Conservation (phyloP, 805 yeast genomes). For the Metschnikowia noctiluminum region DNA sequence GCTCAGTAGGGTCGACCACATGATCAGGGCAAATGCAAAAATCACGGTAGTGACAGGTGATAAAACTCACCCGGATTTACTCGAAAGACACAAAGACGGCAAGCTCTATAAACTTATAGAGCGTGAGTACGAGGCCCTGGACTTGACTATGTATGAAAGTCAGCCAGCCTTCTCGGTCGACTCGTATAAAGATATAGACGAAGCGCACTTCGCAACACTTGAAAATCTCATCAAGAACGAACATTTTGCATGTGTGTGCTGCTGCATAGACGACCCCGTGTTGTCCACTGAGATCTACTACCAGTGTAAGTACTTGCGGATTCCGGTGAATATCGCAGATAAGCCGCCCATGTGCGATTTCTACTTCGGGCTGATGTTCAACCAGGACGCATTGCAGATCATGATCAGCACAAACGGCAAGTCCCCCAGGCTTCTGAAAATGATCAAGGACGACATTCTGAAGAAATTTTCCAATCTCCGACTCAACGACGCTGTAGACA, state of each 20-base stretch:
- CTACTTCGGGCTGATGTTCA: constrained; percentile 76
- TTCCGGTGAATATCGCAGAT: constrained; percentile 79
- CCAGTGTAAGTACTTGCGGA: constrained; percentile 38
- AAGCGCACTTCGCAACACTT: constrained; percentile 26
- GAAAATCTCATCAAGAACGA: constrained; percentile 32
- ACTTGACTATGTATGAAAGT: constrained; percentile 49
- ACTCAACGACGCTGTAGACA: constrained; percentile 57
- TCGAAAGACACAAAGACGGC: constrained; percentile 31
- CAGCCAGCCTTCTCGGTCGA: constrained; percentile 10
- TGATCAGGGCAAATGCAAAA: constrained; percentile 65
- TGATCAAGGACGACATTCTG: constrained; percentile 51
- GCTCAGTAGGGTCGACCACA: constrained; percentile 60
- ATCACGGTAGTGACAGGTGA: constrained; percentile 59
- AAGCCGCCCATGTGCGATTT: constrained; percentile 82
- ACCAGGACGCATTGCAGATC: constrained; percentile 69
- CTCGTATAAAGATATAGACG: constrained; percentile 9
- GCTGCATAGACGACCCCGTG: constrained; percentile 71
- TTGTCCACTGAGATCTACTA: constrained; percentile 56
- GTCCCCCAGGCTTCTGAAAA: constrained; percentile 68
- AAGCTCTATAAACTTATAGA: constrained; percentile 39
- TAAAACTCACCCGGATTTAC: constrained; percentile 28
- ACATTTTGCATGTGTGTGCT: constrained; percentile 62
- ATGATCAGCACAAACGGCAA: constrained; percentile 84
- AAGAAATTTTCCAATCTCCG: constrained; percentile 42
- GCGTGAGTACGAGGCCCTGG: constrained; percentile 45